These are phyloP conservation scores for Termitomyces eurrhizus DNA, from an alignment of 768 basidiomycete genomes.

Conservation along the genomic window DNA sequence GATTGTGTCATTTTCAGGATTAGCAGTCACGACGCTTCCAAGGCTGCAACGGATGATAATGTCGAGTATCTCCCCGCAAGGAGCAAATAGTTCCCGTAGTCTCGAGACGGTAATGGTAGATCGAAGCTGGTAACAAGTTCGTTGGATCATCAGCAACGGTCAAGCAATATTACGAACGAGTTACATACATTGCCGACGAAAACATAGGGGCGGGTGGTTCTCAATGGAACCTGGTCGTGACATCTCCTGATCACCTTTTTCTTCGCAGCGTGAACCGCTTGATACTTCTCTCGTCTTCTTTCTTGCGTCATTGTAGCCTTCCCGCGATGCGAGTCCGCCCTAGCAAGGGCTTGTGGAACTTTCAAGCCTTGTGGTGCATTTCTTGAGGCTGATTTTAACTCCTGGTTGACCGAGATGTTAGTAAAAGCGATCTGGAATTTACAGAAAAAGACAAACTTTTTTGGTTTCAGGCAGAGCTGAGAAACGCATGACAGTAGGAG, in stretches of 20 bases:
- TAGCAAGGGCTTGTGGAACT: background rate
- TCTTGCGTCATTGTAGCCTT: constrained; percentile 4
- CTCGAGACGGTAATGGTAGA: constrained; percentile 30
- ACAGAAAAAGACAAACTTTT: background rate
- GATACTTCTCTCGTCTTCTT: constrained; percentile 14
- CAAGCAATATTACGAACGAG: background rate
- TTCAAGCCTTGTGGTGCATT: background rate
- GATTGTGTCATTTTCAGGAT: constrained; percentile 15
- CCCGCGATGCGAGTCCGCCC: constrained; percentile 1
- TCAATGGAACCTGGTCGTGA: constrained; percentile 3
- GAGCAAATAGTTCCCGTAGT: constrained; percentile 29
- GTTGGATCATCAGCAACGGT: background rate
- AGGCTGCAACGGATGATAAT: constrained; percentile 40
- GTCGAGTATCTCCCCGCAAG: constrained; percentile 31
- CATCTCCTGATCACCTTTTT: constrained; percentile 15
- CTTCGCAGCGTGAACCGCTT: constrained; percentile 24
- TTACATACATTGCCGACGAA: constrained; percentile 63
- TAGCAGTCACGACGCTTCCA: constrained; percentile 31
- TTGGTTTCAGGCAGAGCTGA: constrained; percentile 5
- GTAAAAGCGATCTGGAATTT: background rate
- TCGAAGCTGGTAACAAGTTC: constrained; percentile 23
- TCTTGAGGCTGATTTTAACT: background rate
- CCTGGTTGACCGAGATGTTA: background rate
- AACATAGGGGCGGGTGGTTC: constrained; percentile 26
- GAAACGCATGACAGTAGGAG: constrained; percentile 5